Evolutionary conservation across 345 rosid genomes (phyloP).

Genomic region (Carallia pectinifolia): DNA sequence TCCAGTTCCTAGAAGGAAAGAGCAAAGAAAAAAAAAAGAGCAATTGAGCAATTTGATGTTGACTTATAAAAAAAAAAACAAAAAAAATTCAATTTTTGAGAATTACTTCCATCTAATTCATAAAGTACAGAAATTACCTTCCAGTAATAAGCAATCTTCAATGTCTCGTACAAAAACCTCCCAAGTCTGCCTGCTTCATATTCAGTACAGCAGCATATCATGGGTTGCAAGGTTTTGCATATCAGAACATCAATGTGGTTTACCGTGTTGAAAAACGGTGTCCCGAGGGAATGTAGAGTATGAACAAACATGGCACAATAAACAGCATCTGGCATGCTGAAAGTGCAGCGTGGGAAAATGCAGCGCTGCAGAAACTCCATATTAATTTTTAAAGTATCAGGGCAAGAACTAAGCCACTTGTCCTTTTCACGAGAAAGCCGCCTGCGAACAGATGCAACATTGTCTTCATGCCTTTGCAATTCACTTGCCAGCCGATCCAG

Average conservation of each 20-base stretch:
- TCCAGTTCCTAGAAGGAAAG: conserved; percentile 1
- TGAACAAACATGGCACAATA: conserved; percentile 98
- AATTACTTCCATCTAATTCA: neutral
- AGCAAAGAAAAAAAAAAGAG: neutral
- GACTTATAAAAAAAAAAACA: neutral
- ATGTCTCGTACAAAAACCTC: conserved; percentile 83
- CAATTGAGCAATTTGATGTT: neutral
- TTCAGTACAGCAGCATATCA: conserved; percentile 99
- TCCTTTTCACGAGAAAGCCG: conserved; percentile 94
- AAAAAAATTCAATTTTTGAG: neutral
- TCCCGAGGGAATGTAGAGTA: conserved; percentile 94
- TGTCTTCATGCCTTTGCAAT: conserved; percentile 83
- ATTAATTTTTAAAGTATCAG: conserved; percentile 95
- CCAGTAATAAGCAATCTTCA: conserved; percentile 96
- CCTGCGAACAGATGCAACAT: conserved; percentile 87
- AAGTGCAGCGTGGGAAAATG: conserved; percentile 97
- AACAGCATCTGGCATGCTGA: conserved; percentile 99
- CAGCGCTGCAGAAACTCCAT: conserved; percentile 99
- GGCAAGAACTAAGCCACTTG: conserved; percentile 96
- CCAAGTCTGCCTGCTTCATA: conserved; percentile 98
- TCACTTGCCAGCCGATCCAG: conserved; percentile 86
- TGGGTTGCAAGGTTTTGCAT: conserved; percentile 96
- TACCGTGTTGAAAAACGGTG: conserved; percentile 97
- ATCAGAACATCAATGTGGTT: conserved; percentile 97
- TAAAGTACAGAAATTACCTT: conserved; percentile 49